phyloP scores from a whole-genome alignment of 2,329 filamentous ascomycete species.

The Ilyonectria sp. region DNA sequence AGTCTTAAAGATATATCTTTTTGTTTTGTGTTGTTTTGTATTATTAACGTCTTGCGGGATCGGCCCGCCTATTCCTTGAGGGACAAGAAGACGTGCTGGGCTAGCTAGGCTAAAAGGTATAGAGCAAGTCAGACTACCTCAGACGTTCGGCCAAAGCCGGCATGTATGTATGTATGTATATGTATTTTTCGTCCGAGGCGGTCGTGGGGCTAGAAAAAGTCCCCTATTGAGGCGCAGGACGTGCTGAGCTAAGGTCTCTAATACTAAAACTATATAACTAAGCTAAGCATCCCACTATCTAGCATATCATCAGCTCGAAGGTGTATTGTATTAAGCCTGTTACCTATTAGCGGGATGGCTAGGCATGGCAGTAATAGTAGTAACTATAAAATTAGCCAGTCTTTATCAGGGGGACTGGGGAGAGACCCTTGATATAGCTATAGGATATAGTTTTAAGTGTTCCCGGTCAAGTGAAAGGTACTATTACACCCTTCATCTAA shows the following conservation, averaged over 20 bases:
- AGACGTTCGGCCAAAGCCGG: not conserved
- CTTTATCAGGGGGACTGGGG: not conserved
- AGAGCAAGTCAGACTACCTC: not conserved
- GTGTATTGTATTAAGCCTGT: constrained; percentile 12
- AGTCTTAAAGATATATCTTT: not conserved
- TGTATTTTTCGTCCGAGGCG: no score
- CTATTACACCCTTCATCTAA: no score
- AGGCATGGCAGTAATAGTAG: constrained; percentile 11
- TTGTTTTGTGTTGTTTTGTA: not conserved
- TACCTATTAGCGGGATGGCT: constrained; percentile 25
- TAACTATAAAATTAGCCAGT: constrained; percentile 1
- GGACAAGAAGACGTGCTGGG: not conserved
- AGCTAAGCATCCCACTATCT: no score
- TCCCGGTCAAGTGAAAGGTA: no score
- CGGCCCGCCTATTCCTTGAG: not conserved
- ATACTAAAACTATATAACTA: constrained; percentile 10
- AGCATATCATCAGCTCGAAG: not conserved
- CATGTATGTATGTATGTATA: no score
- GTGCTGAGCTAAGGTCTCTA: not conserved
- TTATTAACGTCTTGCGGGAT: not conserved
- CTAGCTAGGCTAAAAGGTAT: not conserved
- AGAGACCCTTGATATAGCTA: constrained; percentile 1
- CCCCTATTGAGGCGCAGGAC: not conserved
- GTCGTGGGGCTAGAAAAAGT: no score
- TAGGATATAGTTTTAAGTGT: constrained; percentile 7